These are phyloP conservation scores for Meira miltonrushii DNA, from an alignment of 1,284 basidiomycete genomes.

Conservation along the genomic window DNA sequence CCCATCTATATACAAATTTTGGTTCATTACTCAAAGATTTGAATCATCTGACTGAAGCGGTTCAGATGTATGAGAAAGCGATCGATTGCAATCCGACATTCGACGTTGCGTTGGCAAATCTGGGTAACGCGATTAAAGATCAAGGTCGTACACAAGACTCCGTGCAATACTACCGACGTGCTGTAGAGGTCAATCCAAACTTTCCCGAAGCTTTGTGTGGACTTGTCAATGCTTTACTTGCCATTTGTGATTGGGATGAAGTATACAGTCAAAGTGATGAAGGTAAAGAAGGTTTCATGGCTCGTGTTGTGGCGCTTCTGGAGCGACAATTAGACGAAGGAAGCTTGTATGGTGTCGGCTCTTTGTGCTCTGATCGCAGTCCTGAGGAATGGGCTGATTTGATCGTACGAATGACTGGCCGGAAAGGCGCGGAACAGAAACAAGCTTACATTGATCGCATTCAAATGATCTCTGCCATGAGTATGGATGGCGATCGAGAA, in stretches of 20 bases:
- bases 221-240: constrained; percentile 58
- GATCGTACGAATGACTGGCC: constrained; percentile 49
- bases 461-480: constrained; percentile 54
- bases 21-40: constrained; percentile 63
- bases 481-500: constrained; percentile 36
- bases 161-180: constrained; percentile 60
- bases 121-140: constrained; percentile 60
- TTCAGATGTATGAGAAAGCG: constrained; percentile 59
- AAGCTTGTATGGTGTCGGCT: constrained; percentile 54
- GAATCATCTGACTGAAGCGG: constrained; percentile 59
- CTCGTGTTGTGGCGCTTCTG: constrained; percentile 55
- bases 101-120: constrained; percentile 62
- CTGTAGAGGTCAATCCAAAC: constrained; percentile 59
- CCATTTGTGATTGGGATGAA: constrained; percentile 62
- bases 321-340: constrained; percentile 57
- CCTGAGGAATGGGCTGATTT: constrained; percentile 58
- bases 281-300: constrained; percentile 55
- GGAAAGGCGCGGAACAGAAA: constrained; percentile 38
- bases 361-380: constrained; percentile 52
- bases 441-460: constrained; percentile 7
- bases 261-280: constrained; percentile 26
- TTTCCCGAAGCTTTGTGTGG: constrained; percentile 63
- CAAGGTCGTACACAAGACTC: constrained; percentile 60
- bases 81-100: constrained; percentile 60
- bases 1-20: constrained; percentile 63